These are phyloP conservation scores for Casaregolazyma suthepensis DNA, from an alignment of 1,139 yeast genomes.

Conservation along the genomic window DNA sequence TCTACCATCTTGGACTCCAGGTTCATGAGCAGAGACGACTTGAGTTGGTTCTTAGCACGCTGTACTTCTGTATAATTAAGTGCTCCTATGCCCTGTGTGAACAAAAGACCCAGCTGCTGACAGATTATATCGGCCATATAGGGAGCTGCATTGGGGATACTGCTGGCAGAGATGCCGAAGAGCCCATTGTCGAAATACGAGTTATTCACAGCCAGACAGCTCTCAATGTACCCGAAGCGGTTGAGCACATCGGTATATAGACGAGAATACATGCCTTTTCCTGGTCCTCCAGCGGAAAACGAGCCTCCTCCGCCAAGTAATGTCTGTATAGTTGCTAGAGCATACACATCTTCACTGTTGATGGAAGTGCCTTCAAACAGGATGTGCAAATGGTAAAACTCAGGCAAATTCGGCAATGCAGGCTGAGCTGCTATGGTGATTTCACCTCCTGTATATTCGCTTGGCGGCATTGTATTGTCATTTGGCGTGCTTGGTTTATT, in stretches of 20 bases:
- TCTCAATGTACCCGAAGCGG: slow-evolving; percentile 86
- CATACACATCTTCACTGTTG: slow-evolving; percentile 80
- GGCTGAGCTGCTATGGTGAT: slow-evolving; percentile 54
- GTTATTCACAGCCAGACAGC: slow-evolving; percentile 83
- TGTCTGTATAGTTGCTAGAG: slow-evolving; percentile 84
- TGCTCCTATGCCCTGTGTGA: slow-evolving; percentile 55
- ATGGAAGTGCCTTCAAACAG: slow-evolving; percentile 88
- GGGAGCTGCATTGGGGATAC: slow-evolving; percentile 81
- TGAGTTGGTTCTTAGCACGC: slow-evolving; percentile 88
- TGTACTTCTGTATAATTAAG: slow-evolving; percentile 54
- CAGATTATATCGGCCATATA: slow-evolving; percentile 77
- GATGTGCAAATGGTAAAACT: slow-evolving; percentile 77
- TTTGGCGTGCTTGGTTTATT: slow-evolving; percentile 17
- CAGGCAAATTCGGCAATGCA: slow-evolving; percentile 69
- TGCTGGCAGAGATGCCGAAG: slow-evolving; percentile 82
- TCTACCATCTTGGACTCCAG: slow-evolving; percentile 87
- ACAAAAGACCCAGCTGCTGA: slow-evolving; percentile 61
- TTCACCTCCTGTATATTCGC: slow-evolving; percentile 19
- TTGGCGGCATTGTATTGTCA: slow-evolving; percentile 15
- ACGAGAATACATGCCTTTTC: slow-evolving; percentile 97
- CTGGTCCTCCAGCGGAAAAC: slow-evolving; percentile 99
- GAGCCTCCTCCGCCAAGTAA: slow-evolving; percentile 97
- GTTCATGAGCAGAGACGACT: slow-evolving; percentile 87
- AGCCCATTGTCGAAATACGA: slow-evolving; percentile 86
- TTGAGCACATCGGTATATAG: slow-evolving; percentile 86